Percentiles rank a stretch among this genome's conserved stretches.
Conservation (phyloP, 78 protist genomes). For the Dictyostelium firmibasis region DNA sequence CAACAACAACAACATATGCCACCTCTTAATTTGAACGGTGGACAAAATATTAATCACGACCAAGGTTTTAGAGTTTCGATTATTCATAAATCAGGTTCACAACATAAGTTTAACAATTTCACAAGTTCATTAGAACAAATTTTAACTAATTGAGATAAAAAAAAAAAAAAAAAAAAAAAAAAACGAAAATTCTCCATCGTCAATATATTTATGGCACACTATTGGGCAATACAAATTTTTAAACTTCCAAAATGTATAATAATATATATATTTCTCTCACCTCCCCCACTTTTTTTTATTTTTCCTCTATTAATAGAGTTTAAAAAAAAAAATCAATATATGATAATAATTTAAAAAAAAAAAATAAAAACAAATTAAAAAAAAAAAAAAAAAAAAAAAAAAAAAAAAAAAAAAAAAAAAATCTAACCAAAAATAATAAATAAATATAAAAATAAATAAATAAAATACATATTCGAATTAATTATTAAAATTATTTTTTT, state of each 20-base stretch:
- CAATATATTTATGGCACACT: neutral
- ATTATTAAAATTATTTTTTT: neutral
- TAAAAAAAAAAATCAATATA: neutral
- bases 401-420: neutral
- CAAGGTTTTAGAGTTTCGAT: conserved; percentile 5
- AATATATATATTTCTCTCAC: neutral
- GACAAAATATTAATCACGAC: neutral
- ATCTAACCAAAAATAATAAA: neutral
- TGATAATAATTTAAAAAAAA: neutral
- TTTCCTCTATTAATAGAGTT: neutral
- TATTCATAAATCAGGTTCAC: conserved; percentile 59
- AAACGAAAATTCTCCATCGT: no score
- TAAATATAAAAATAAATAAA: neutral
- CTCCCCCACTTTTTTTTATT: neutral
- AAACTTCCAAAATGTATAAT: neutral
- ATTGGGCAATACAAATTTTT: neutral
- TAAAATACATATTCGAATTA: no score
- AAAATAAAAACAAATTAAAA: neutral
- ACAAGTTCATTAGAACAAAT: conserved; percentile 58
- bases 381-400: neutral
- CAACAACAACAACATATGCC: neutral
- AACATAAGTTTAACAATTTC: conserved; percentile 3
- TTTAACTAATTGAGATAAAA: neutral
- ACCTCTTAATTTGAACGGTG: conserved; percentile 21
- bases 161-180: neutral